Conservation (phyloP, 805 yeast species). For the Schwanniomyces yamadae region DNA sequence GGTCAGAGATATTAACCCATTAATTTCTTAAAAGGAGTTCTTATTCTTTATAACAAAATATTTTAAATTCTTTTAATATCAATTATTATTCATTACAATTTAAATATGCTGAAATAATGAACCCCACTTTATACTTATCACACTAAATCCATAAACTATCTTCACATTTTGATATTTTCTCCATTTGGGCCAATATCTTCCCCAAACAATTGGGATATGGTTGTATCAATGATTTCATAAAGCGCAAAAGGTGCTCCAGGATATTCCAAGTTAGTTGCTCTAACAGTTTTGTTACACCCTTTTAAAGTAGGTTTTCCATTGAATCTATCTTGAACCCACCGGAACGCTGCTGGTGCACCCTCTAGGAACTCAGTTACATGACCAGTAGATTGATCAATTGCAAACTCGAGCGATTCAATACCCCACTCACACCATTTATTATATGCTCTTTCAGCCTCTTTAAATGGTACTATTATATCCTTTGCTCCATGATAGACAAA, state of each 20-base stretch:
- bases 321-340: slow-evolving; percentile 19
- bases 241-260: slow-evolving; percentile 45
- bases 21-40: too few species aligned
- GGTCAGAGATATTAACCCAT: too few species aligned
- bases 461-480: slow-evolving; percentile 25
- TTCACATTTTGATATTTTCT: slow-evolving; percentile 37
- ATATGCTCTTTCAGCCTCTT: slow-evolving; percentile 11
- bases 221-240: slow-evolving; percentile 16
- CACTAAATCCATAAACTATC: too few species aligned
- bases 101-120: too few species aligned
- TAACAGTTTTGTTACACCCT: slow-evolving; percentile 39
- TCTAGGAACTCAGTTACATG: slow-evolving; percentile 18
- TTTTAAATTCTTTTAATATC: too few species aligned
- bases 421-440: slow-evolving; percentile 26
- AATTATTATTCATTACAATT: too few species aligned
- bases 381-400: slow-evolving; percentile 17
- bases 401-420: slow-evolving; percentile 31
- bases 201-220: slow-evolving; percentile 16
- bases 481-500: slow-evolving; percentile 22
- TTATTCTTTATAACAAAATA: too few species aligned
- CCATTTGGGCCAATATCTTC: slow-evolving; percentile 23
- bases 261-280: slow-evolving; percentile 47
- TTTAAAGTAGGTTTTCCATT: slow-evolving; percentile 13
- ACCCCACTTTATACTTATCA: too few species aligned
- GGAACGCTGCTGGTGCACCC: slow-evolving; percentile 17